Evolutionary conservation across 129 eudicot species (phyloP).

Genomic region (Arctium lappa): DNA sequence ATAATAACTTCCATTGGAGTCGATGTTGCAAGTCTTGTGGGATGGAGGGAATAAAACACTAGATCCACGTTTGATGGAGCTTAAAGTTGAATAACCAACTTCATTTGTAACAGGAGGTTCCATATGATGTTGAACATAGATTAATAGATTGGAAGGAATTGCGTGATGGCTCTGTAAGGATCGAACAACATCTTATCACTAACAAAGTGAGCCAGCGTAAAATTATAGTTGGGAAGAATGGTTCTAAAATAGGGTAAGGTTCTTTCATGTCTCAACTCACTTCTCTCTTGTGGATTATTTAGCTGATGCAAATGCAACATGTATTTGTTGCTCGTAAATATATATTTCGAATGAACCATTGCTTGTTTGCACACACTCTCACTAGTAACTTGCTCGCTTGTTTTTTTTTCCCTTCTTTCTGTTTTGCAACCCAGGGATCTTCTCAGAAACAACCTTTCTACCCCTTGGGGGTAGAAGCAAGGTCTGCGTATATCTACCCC

Average conservation of each 20-base stretch:
- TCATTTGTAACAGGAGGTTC: slow-evolving; percentile 64
- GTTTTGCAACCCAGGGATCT: background rate
- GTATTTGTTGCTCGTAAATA: background rate
- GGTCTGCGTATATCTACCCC: no score
- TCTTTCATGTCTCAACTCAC: background rate
- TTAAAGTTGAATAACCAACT: background rate
- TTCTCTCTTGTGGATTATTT: background rate
- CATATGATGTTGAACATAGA: slow-evolving; percentile 84
- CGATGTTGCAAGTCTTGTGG: background rate
- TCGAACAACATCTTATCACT: slow-evolving; percentile 93
- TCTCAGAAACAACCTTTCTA: background rate
- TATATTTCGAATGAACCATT: no score
- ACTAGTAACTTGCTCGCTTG: background rate
- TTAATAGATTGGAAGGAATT: slow-evolving; percentile 84
- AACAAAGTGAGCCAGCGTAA: slow-evolving; percentile 70
- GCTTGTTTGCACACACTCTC: background rate
- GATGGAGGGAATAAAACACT: background rate
- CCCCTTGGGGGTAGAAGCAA: background rate
- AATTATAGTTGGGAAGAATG: slow-evolving; percentile 87
- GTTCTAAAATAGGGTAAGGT: slow-evolving; percentile 81
- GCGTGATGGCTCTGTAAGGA: slow-evolving; percentile 80
- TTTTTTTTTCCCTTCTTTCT: no score
- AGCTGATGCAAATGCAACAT: no score
- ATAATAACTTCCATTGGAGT: no score
- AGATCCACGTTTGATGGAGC: background rate